Conservation (phyloP, 306 rosid species). For the Sicyos edulis region DNA sequence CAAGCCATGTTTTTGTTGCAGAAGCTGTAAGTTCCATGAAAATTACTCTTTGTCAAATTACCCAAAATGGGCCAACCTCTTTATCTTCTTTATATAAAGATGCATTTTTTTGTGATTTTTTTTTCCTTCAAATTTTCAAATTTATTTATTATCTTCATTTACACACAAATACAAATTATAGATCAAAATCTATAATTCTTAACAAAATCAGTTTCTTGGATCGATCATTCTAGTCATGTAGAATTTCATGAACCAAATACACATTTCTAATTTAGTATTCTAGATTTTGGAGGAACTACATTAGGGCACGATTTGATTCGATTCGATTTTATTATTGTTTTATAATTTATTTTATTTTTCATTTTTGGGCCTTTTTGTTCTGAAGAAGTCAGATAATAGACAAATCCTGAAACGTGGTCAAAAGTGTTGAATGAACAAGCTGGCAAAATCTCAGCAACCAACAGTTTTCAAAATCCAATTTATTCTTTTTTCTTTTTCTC, state of each 20-base stretch:
- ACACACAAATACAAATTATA: conserved; percentile 20
- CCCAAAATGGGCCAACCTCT: not conserved
- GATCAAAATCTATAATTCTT: too few relatives aligned
- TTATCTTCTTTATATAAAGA: conserved; percentile 14
- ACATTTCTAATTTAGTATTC: too few relatives aligned
- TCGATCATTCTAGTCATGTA: too few relatives aligned
- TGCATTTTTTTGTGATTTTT: not conserved
- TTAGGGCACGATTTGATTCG: too few relatives aligned
- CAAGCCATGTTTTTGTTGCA: conserved; percentile 14
- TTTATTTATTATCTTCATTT: too few relatives aligned
- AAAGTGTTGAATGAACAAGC: conserved; percentile 39
- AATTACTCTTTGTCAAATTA: conserved; percentile 9
- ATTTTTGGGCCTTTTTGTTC: conserved; percentile 1
- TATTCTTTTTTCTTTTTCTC: conserved; percentile 53
- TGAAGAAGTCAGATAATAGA: conserved; percentile 16
- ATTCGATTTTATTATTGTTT: not conserved
- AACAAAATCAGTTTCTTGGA: too few relatives aligned
- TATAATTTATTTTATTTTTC: not conserved
- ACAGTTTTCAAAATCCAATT: conserved; percentile 16
- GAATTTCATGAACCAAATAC: too few relatives aligned
- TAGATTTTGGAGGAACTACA: too few relatives aligned
- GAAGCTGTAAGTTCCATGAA: not conserved
- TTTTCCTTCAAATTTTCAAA: too few relatives aligned
- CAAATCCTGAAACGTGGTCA: conserved; percentile 41
- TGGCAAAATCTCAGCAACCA: conserved; percentile 16